A percentile compares a stretch with the other conserved stretches of the same genome.
Conservation (phyloP, 805 yeast genomes). For the Candida dajiaensis region DNA sequence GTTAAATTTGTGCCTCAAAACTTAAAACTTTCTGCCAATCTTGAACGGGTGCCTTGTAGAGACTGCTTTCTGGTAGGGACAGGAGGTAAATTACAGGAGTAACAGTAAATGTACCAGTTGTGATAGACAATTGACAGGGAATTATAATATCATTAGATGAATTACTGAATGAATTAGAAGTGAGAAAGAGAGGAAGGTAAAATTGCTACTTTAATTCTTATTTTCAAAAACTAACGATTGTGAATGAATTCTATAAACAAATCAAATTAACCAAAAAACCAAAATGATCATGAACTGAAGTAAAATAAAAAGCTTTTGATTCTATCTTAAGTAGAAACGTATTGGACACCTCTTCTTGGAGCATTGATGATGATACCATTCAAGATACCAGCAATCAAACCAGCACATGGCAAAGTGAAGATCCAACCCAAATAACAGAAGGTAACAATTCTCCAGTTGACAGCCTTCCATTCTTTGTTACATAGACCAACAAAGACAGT, state of each 20-base stretch:
- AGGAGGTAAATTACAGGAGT: no score
- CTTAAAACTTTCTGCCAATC: not conserved
- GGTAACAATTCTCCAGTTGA: conserved; percentile 71
- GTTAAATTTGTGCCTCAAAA: not conserved
- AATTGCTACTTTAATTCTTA: no score
- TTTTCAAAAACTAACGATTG: not conserved
- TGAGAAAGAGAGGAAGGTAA: no score
- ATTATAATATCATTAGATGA: no score
- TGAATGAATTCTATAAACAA: not conserved
- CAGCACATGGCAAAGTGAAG: conserved; percentile 68
- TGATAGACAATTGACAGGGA: no score
- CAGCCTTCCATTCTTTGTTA: conserved; percentile 54
- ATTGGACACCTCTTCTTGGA: conserved; percentile 40
- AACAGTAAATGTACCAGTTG: no score
- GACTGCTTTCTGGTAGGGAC: not conserved
- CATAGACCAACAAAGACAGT: conserved; percentile 72
- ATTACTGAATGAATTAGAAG: no score
- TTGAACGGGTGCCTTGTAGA: not conserved
- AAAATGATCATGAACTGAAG: not conserved
- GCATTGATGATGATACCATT: conserved; percentile 62
- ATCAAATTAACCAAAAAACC: not conserved
- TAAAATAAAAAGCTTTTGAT: not conserved
- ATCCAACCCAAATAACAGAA: conserved; percentile 74
- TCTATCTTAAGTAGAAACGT: conserved; percentile 9
- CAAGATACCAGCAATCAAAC: conserved; percentile 61